Conservation (phyloP, 2,329 filamentous ascomycete species). For the Microsporum ferrugineum region DNA sequence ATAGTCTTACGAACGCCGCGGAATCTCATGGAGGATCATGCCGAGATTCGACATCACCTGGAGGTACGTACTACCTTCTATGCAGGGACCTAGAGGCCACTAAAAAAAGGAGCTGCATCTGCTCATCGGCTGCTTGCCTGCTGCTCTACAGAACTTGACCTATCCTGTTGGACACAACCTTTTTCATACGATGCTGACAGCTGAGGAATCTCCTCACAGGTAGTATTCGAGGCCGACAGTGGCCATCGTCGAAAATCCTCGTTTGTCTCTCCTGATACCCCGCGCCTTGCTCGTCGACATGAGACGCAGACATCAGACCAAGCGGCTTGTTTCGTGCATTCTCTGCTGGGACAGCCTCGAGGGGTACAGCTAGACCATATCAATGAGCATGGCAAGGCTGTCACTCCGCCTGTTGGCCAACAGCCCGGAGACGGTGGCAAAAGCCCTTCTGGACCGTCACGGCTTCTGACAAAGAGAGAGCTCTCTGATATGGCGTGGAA, state of each 20-base stretch:
- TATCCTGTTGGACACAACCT: not conserved
- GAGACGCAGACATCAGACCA: slow-evolving; percentile 22
- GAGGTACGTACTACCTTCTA: not conserved
- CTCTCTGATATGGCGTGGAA: slow-evolving; percentile 95
- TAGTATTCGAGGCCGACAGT: slow-evolving; percentile 30
- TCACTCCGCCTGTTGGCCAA: not conserved
- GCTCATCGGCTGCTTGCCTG: not conserved
- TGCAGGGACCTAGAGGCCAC: not conserved
- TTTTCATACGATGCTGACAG: not conserved
- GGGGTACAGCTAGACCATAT: slow-evolving; percentile 20
- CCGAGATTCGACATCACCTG: slow-evolving; percentile 3
- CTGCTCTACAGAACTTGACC: not conserved
- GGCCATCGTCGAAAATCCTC: slow-evolving; percentile 50
- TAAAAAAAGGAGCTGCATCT: not conserved
- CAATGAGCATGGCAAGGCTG: not conserved
- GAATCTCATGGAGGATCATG: slow-evolving; percentile 3
- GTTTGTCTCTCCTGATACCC: slow-evolving; percentile 37
- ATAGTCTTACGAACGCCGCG: not conserved
- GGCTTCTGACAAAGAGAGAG: slow-evolving; percentile 89
- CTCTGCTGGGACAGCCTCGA: slow-evolving; percentile 38
- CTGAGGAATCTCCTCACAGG: slow-evolving; percentile 28
- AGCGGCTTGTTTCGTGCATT: slow-evolving; percentile 47
- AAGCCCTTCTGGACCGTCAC: slow-evolving; percentile 43
- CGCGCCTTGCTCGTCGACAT: slow-evolving; percentile 28
- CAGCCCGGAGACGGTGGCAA: not conserved